Evolutionary conservation across 2,329 filamentous ascomycete genomes (phyloP), one percentile per base, ranked within the genome.

Genomic region (Sclerotiophoma versabilis): DNA sequence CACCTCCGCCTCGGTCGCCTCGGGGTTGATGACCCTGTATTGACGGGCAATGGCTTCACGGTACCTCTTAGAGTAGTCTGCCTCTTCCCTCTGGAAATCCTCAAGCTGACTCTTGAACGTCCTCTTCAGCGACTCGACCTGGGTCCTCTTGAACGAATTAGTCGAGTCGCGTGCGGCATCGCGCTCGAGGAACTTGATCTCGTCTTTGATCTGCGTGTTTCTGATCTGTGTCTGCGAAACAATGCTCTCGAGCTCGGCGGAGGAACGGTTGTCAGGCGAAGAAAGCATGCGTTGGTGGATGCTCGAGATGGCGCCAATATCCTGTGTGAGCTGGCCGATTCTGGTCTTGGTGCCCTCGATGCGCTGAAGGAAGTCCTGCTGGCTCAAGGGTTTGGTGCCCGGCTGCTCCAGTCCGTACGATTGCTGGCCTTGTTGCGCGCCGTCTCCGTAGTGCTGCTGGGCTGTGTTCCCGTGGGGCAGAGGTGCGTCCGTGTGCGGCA

Each of bases 1-100:
- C 2, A 93, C 87, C 75, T 93, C 88, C 1, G 83, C 79, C 55
- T 92, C 89, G 42, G 83, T 84, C n/a, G 90, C 91, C 37, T 92
- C 87, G 45, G 90, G 90, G 72, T 92, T 91, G 63, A 92, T 89
- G 70, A 93, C 92, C 51, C 86, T 83, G 76, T 91, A 93, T 76
- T 95, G 91, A 67, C 91, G 84, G 54, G 86, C 85, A 70, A 93
- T 91, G 74, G 92, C 89, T 60, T 92, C 88, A 57, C 87, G 84
- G 75, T 92, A 92, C 60, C 87, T 81, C 70, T 85, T 81, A 69
- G 85, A 83, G 79, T 91, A 93, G 38, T 83, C 81, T 54, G 83
- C 80, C 80, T 95, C 91, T 70, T 91, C 87, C 63, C 83, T 79
- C 70, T 88, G 82, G 75, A 90, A 92, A 64, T 84, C 84, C 71